Evolutionary conservation across 2,329 filamentous ascomycete genomes (phyloP).

Genomic region (Fusarium caatingaense): DNA sequence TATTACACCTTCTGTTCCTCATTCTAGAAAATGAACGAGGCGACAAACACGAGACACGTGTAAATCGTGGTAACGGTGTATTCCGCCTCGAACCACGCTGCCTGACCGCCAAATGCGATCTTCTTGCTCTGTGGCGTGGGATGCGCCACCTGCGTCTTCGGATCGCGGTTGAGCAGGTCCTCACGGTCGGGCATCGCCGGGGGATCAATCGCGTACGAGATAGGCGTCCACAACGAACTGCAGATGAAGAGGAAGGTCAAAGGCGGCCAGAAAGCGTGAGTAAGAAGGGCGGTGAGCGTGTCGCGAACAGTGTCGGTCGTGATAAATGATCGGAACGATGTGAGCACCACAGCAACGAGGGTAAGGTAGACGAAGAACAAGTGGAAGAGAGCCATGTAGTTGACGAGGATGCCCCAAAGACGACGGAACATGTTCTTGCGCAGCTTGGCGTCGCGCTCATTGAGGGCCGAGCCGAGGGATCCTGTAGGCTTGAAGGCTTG

Average conservation of each 20-base stretch:
- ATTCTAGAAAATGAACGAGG: slow-evolving; percentile 49
- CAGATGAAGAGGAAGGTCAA: slow-evolving; percentile 67
- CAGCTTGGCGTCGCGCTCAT: slow-evolving; percentile 66
- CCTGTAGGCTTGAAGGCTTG: slow-evolving; percentile 72
- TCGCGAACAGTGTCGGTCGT: slow-evolving; percentile 52
- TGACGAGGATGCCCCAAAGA: slow-evolving; percentile 64
- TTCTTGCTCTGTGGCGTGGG: slow-evolving; percentile 64
- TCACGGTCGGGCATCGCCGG: slow-evolving; percentile 68
- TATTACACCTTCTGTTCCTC: slow-evolving; percentile 9
- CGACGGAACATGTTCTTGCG: slow-evolving; percentile 65
- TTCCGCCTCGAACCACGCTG: slow-evolving; percentile 67
- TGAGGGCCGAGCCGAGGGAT: slow-evolving; percentile 65
- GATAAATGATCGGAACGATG: slow-evolving; percentile 62
- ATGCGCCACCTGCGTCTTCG: slow-evolving; percentile 65
- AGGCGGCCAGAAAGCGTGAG: slow-evolving; percentile 72
- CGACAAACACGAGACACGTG: slow-evolving; percentile 62
- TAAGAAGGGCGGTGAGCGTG: slow-evolving; percentile 64
- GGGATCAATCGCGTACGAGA: slow-evolving; percentile 70
- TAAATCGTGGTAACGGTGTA: slow-evolving; percentile 63
- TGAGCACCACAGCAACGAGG: slow-evolving; percentile 61
- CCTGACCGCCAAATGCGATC: slow-evolving; percentile 64
- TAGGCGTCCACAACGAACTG: slow-evolving; percentile 67
- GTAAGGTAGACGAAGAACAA: slow-evolving; percentile 65
- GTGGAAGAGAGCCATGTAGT: slow-evolving; percentile 68
- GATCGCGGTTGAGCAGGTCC: slow-evolving; percentile 65